phyloP scores from a whole-genome alignment of 345 rosid genomes.

The Odontarrhena argentea region DNA sequence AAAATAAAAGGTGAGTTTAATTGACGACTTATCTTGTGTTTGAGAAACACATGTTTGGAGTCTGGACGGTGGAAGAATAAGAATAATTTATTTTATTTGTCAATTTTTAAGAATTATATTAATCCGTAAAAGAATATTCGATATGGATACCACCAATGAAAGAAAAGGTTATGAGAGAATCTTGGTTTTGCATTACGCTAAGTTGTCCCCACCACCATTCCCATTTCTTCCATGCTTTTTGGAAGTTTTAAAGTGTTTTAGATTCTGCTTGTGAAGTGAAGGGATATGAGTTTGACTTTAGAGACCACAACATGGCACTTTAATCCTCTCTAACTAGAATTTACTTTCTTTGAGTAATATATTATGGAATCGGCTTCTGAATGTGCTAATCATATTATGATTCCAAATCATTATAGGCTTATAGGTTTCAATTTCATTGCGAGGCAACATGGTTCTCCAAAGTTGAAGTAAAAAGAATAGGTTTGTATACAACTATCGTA shows the following conservation, averaged over 20 bases:
- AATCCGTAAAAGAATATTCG: constrained; percentile 27
- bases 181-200: constrained; percentile 34
- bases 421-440: neutral
- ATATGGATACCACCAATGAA: constrained; percentile 35
- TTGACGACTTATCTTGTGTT: constrained; percentile 20
- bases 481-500: neutral
- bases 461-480: neutral
- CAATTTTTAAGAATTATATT: constrained; percentile 10
- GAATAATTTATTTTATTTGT: neutral
- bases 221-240: constrained; percentile 22
- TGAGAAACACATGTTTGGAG: constrained; percentile 12
- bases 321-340: too few relatives aligned
- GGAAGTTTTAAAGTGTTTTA: neutral
- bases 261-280: too few relatives aligned
- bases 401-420: neutral
- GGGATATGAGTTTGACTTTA: too few relatives aligned
- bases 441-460: constrained; percentile 7
- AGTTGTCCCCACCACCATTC: constrained; percentile 34
- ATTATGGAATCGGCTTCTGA: neutral
- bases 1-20: neutral
- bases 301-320: too few relatives aligned
- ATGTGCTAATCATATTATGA: neutral
- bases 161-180: constrained; percentile 13
- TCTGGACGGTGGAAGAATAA: constrained; percentile 3
- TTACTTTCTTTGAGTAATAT: too few relatives aligned